Base-by-base conservation (phyloP, 2,329 filamentous ascomycete genomes). In the Ascochyta koolunga region DNA sequence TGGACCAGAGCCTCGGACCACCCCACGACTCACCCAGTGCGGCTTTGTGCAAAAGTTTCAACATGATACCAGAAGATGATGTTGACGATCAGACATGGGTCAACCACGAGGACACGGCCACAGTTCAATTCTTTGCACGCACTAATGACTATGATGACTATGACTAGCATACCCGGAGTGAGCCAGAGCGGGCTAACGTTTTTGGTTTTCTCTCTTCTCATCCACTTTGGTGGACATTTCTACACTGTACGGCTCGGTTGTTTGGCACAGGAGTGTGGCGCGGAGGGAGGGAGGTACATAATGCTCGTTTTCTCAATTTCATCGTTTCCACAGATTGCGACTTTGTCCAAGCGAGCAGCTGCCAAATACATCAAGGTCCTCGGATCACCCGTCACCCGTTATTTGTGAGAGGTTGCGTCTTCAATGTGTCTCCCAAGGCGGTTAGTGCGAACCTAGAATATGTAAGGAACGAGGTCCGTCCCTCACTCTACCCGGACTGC, bases 71-170 rank as follows among this genome's bases (percentile, higher is more conserved):
- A 61, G 39, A 66, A 58, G 60, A 67, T 40, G 13, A 48, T 19
- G 13, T 61, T 65, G 53, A 67, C 62, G 62, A 31, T 37, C 38
- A 45, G 29, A 68, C 54, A 62, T 60, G 56, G 51, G 59, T 59
- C 60, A 54, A 57, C 55, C 49, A 60, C 58, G 52, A 58, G 48
- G 52, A 57, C 24, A 64, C 43, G 60, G 62, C 56, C 40, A 59
- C 42, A 53, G 60, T 54, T 57, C 54, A 52, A 47, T 44, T 41
- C 48, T 44, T 37, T 63, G 57, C 62, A 68, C 63, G 51, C 33
- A 54, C 58, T 73, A 62, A 73, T 62, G 70, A 72, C 60, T 65
- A 62, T 70, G 57, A 74, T 49, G 69, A 72, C 60, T 62, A 74
- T 58, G 68, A 71, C 58, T 54, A 71, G 69, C 70, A 73, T 73